Evolutionary conservation across 2,329 filamentous ascomycete species (phyloP).

Genomic region (Xylaria digitata): DNA sequence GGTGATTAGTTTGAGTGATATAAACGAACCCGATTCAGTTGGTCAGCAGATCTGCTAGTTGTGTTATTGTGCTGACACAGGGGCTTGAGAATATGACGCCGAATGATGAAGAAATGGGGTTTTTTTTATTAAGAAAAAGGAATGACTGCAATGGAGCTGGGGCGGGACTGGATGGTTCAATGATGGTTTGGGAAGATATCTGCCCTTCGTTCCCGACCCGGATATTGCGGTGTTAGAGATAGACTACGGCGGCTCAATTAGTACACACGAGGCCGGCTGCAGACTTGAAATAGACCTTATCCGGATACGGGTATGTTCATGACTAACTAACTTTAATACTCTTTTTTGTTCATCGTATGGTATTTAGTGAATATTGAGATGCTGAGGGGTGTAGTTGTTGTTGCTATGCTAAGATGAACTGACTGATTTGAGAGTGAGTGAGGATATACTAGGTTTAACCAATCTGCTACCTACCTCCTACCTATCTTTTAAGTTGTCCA

Average conservation of each 20-base stretch:
- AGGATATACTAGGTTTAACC: no score
- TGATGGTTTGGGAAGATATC: slow-evolving; percentile 20
- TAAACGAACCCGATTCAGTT: no score
- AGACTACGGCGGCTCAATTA: slow-evolving; percentile 34
- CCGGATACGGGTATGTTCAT: slow-evolving; percentile 33
- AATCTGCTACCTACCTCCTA: no score
- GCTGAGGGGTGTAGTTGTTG: background rate
- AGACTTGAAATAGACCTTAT: slow-evolving; percentile 37
- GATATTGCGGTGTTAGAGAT: slow-evolving; percentile 37
- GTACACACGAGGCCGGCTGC: slow-evolving; percentile 27
- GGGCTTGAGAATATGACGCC: background rate
- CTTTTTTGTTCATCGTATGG: background rate
- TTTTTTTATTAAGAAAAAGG: slow-evolving; percentile 21
- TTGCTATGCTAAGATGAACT: no score
- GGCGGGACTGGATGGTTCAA: slow-evolving; percentile 28
- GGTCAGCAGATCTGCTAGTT: no score
- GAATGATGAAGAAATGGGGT: slow-evolving; percentile 5
- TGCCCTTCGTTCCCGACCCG: slow-evolving; percentile 16
- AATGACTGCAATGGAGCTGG: slow-evolving; percentile 34
- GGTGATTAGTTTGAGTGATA: no score
- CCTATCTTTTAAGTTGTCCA: background rate
- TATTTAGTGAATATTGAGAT: background rate
- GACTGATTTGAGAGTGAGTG: no score
- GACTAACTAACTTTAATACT: background rate
- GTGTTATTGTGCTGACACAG: background rate